Percentiles rank a stretch among this genome's conserved stretches.
Conservation (phyloP, 129 eudicot genomes). For the Artemisia tridentata region DNA sequence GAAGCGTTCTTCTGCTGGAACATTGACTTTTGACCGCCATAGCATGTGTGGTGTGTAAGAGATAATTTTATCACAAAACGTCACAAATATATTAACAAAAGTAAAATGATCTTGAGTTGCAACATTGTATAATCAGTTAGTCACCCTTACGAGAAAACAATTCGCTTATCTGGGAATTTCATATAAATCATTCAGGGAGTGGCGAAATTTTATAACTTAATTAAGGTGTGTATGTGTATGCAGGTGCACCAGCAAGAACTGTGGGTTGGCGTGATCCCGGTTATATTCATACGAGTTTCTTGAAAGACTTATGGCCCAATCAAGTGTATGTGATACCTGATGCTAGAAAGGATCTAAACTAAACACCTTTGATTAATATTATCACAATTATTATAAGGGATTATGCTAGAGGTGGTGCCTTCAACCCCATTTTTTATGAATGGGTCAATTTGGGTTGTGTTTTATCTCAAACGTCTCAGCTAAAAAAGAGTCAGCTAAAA, state of each 20-base stretch:
- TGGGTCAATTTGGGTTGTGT: neutral
- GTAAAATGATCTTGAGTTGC: too few relatives aligned
- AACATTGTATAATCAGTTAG: neutral
- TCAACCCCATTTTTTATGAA: neutral
- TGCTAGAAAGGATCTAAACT: neutral
- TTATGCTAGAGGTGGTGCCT: slow-evolving; percentile 5
- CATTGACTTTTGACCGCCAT: slow-evolving; percentile 59
- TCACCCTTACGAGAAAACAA: neutral
- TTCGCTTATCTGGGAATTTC: neutral
- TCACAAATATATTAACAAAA: too few relatives aligned
- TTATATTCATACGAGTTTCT: slow-evolving; percentile 65
- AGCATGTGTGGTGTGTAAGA: slow-evolving; percentile 74
- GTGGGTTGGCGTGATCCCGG: slow-evolving; percentile 97
- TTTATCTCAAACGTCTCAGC: neutral
- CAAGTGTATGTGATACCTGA: slow-evolving; percentile 38
- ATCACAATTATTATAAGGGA: slow-evolving; percentile 5
- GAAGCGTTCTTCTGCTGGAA: slow-evolving; percentile 51
- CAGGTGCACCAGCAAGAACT: slow-evolving; percentile 85
- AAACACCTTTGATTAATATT: neutral
- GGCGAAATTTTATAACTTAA: slow-evolving; percentile 4
- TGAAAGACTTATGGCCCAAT: slow-evolving; percentile 76
- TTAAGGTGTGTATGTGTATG: slow-evolving; percentile 6
- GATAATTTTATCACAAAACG: slow-evolving; percentile 3
- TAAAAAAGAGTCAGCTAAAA: neutral
- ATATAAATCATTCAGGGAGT: slow-evolving; percentile 2